phyloP scores from a whole-genome alignment of 306 rosid genomes.

The Dicorynia guianensis region DNA sequence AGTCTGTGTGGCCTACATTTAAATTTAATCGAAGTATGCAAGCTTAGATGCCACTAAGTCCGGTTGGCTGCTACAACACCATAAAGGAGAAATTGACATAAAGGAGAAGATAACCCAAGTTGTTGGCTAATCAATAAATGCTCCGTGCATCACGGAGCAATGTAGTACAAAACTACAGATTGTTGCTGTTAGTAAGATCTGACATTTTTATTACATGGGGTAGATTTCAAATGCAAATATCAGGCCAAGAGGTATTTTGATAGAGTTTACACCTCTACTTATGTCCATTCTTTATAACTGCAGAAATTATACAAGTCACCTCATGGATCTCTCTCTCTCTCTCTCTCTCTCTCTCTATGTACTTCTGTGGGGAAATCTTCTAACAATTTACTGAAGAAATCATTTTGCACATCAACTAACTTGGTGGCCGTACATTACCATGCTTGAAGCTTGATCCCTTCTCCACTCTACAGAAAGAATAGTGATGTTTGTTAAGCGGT shows the following conservation, averaged over 20 bases:
- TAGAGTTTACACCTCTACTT: no score
- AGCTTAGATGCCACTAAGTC: neutral
- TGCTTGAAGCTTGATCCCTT: no score
- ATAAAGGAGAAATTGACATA: conserved; percentile 4
- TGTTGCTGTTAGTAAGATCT: neutral
- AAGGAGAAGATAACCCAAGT: neutral
- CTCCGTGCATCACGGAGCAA: conserved; percentile 16
- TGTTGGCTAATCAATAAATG: conserved; percentile 16
- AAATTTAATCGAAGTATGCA: neutral
- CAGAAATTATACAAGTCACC: neutral
- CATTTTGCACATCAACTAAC: neutral
- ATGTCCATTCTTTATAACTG: neutral
- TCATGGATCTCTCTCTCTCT: no score
- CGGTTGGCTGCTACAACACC: neutral
- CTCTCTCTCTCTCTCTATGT: no score
- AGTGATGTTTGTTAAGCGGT: no score
- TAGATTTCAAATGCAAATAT: neutral
- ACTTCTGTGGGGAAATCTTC: neutral
- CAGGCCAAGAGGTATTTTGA: neutral
- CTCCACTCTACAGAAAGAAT: no score
- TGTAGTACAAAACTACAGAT: neutral
- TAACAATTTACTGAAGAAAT: neutral
- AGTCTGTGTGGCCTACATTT: neutral
- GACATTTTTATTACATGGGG: neutral
- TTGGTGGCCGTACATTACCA: neutral